Evolutionary conservation across 2,329 filamentous ascomycete species (phyloP).

Genomic region (Paraphaeosphaeria minitans): DNA sequence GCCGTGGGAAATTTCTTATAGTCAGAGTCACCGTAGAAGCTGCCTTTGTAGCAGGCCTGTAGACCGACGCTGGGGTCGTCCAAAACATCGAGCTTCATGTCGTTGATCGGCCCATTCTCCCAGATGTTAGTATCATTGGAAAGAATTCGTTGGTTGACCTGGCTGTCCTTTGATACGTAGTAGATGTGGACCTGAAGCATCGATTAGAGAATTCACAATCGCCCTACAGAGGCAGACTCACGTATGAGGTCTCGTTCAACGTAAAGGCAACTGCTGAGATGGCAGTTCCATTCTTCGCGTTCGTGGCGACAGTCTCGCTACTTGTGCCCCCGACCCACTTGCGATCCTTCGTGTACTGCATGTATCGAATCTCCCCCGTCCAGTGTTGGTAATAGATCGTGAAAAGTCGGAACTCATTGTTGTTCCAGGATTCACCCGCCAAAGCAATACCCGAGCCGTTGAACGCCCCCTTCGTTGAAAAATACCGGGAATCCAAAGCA

Average conservation of each 20-base stretch:
- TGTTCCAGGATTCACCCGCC: constrained; percentile 51
- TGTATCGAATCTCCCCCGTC: constrained; percentile 49
- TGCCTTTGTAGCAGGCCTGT: constrained; percentile 78
- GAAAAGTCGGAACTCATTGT: constrained; percentile 45
- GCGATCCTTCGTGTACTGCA: constrained; percentile 44
- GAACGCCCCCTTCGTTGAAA: constrained; percentile 50
- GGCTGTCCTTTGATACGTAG: constrained; percentile 49
- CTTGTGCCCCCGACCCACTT: constrained; percentile 48
- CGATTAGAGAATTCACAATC: background rate
- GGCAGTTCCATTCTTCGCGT: constrained; percentile 52
- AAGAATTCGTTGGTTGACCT: constrained; percentile 45
- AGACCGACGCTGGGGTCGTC: constrained; percentile 89
- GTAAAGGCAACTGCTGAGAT: constrained; percentile 52
- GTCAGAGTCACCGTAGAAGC: constrained; percentile 55
- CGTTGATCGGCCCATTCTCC: constrained; percentile 54
- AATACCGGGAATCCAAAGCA: constrained; percentile 45
- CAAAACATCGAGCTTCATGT: constrained; percentile 83
- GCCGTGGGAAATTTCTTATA: constrained; percentile 45
- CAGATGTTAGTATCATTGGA: constrained; percentile 42
- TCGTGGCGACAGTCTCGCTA: constrained; percentile 47
- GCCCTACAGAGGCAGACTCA: constrained; percentile 23
- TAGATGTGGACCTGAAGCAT: constrained; percentile 46
- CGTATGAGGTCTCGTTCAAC: constrained; percentile 45
- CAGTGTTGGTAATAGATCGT: constrained; percentile 54
- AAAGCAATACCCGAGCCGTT: constrained; percentile 55